Base-by-base conservation (phyloP, 768 basidiomycete species). In the Plicaturopsis crispa region DNA sequence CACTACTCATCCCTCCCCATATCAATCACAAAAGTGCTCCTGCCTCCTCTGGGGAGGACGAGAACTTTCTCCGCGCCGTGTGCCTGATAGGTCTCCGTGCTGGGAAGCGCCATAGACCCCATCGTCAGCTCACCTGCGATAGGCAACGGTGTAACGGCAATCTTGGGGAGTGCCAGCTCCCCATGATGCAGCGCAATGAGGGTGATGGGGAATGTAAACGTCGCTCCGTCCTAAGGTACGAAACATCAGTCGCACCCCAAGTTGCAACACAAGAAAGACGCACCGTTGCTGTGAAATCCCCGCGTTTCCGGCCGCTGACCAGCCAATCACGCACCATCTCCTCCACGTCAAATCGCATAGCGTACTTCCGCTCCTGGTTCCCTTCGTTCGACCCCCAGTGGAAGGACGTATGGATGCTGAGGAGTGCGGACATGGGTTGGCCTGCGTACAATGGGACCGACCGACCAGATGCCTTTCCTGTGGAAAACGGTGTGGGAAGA, bases 161-260 rank as follows among this genome's bases (percentile, higher is more conserved):
- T 67, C 48, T 76, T 80, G 0, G 93, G 93, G 6, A 98, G 66
- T 23, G 68, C 56, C 14, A 97, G 70, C 44, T 83, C 73, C 12
- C 92, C 90, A 35, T 93, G 80, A 49, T 84, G 84, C 20, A 97
- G 62, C 0, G 92, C 86, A 45, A 97, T 79, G n/a, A 98, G 62
- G 0, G 84, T 85, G 36, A 94, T 62, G 2, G 75, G 72, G 0
- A 81, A 63, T 2, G 69, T 66, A 42, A 78, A 66, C 0, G 74
- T 76, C 23, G 60, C 65, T 11, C 70, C 76, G 40, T 87, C 77
- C 87, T 91, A 28, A 21, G 34, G 44, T 40, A 44, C 22, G 11
- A 18, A 36, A 36, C 33, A 42, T 34, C 18, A 10, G 30, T 26
- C 40, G 21, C 26, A 16, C 26, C 13, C 17, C 31, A 33, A 21